A percentile compares a stretch with the other conserved stretches of the same genome.
Evolutionary conservation across 345 rosid species (phyloP).

Genomic region (Hibiscus trionum): DNA sequence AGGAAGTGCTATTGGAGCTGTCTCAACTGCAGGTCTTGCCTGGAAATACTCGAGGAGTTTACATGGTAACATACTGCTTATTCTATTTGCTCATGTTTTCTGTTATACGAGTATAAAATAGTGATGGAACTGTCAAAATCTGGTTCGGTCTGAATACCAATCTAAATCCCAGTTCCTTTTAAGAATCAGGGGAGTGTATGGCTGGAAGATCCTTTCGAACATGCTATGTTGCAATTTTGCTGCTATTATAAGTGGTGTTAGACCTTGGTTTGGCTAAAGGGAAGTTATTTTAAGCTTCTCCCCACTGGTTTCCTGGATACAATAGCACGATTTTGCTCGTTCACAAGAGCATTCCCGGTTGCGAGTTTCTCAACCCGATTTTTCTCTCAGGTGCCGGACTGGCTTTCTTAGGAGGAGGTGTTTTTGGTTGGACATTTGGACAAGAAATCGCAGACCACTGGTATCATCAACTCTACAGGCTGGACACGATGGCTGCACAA

Average conservation of each 20-base stretch:
- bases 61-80: conserved; percentile 46
- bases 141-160: neutral
- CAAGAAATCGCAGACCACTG: conserved; percentile 73
- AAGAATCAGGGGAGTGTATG: neutral
- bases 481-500: conserved; percentile 88
- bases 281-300: neutral
- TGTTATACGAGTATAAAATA: neutral
- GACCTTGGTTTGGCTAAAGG: neutral
- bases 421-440: conserved; percentile 86
- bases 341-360: neutral
- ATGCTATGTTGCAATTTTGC: neutral
- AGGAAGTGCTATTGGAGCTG: conserved; percentile 69
- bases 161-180: neutral
- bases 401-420: conserved; percentile 72
- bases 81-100: neutral
- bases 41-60: conserved; percentile 87
- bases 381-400: conserved; percentile 61
- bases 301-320: neutral
- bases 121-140: neutral
- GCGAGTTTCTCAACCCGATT: neutral
- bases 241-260: neutral
- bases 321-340: neutral
- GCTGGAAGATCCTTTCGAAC: neutral
- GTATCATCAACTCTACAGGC: conserved; percentile 66
- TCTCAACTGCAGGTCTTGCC: conserved; percentile 71